These are phyloP conservation scores for Triglochin maritima DNA, from an alignment of 106 monocot species.

Conservation along the genomic window DNA sequence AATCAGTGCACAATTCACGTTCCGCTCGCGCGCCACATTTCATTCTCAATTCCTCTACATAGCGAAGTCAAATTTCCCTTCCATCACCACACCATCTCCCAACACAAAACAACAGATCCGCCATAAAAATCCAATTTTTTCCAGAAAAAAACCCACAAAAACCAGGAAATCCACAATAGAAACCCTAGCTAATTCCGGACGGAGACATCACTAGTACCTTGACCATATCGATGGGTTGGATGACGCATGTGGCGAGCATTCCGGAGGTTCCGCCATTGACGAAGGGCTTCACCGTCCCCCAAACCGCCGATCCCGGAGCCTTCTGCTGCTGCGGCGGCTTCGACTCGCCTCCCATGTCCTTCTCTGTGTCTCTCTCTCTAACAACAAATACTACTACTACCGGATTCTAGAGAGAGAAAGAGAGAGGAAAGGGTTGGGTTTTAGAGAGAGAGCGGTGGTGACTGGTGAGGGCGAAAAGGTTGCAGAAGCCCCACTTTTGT, in stretches of 20 bases:
- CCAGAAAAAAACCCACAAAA: too few relatives aligned
- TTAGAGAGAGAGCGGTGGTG: not conserved
- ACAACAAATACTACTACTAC: not conserved
- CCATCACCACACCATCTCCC: too few relatives aligned
- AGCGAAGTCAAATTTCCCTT: too few relatives aligned
- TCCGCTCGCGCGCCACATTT: too few relatives aligned
- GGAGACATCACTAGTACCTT: conserved; percentile 32
- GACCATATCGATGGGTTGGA: conserved; percentile 91
- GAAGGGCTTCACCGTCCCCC: conserved; percentile 80
- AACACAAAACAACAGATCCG: too few relatives aligned
- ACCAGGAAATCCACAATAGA: too few relatives aligned
- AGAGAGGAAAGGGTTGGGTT: not conserved
- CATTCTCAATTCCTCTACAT: too few relatives aligned
- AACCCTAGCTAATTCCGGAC: too few relatives aligned
- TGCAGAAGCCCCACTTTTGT: not conserved
- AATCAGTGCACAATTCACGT: too few relatives aligned
- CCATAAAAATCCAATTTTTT: too few relatives aligned
- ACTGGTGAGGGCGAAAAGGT: not conserved
- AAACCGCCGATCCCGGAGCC: conserved; percentile 20
- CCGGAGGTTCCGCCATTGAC: conserved; percentile 76
- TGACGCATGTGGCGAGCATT: conserved; percentile 95
- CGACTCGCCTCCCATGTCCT: conserved; percentile 14
- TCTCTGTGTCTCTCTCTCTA: not conserved
- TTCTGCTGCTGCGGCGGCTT: conserved; percentile 8
- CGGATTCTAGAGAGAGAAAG: not conserved